Evolutionary conservation across 345 rosid species (phyloP).

Genomic region (Hypericum perforatum): DNA sequence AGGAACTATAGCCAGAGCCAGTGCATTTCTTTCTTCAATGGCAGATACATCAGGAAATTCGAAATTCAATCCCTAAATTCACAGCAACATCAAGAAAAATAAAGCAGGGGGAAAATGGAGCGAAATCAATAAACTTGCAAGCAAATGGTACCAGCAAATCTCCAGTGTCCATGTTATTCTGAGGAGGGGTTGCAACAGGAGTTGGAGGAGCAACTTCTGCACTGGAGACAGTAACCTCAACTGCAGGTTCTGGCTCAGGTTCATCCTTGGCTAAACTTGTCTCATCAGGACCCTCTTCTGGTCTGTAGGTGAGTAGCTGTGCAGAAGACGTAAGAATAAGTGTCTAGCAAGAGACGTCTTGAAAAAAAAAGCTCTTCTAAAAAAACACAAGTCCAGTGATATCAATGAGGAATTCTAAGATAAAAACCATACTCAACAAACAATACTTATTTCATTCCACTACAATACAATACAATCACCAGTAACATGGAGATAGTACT

Average conservation of each 20-base stretch:
- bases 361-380: too few relatives aligned
- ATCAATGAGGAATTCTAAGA: too few relatives aligned
- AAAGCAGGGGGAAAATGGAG: slow-evolving; percentile 3
- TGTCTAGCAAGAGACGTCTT: too few relatives aligned
- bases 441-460: too few relatives aligned
- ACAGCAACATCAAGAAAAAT: slow-evolving; percentile 2
- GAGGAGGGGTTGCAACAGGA: slow-evolving; percentile 41
- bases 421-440: too few relatives aligned
- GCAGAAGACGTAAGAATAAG: slow-evolving; percentile 35
- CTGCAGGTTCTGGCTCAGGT: slow-evolving; percentile 49
- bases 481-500: slow-evolving; percentile 11
- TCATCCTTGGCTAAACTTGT: slow-evolving; percentile 39
- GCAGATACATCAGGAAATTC: slow-evolving; percentile 45
- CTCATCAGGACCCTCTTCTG: slow-evolving; percentile 71
- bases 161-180: slow-evolving; percentile 49
- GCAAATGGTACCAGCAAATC: slow-evolving; percentile 59
- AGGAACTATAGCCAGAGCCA: slow-evolving; percentile 84
- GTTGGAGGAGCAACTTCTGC: slow-evolving; percentile 37
- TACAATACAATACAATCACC: too few relatives aligned
- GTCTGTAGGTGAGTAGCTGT: slow-evolving; percentile 47
- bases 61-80: slow-evolving; percentile 57
- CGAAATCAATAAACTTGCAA: slow-evolving; percentile 5
- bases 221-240: slow-evolving; percentile 28
- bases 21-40: slow-evolving; percentile 82
- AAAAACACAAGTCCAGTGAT: too few relatives aligned